Percentiles rank a stretch among this genome's conserved stretches.
Evolutionary conservation across 495 filamentous ascomycete genomes (phyloP).

Genomic region (Neurospora sp.): DNA sequence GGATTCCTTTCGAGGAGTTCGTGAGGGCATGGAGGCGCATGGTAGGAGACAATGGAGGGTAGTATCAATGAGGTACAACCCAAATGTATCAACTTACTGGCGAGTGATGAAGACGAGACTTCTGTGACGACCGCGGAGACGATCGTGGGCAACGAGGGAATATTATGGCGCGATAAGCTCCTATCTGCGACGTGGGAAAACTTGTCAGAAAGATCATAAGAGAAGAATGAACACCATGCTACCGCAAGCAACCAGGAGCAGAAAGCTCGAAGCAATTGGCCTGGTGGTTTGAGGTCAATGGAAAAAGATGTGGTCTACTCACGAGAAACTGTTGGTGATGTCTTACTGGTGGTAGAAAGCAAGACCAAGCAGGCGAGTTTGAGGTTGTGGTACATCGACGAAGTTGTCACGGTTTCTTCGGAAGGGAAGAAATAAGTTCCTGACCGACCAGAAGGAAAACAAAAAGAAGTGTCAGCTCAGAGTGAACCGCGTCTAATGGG

Average conservation of each 20-base stretch:
- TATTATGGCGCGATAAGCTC: not conserved
- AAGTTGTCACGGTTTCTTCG: not conserved
- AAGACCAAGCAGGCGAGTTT: not conserved
- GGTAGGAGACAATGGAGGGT: not conserved
- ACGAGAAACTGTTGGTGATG: not conserved
- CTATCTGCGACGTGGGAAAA: not conserved
- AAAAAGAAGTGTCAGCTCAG: not conserved
- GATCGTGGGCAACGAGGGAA: not conserved
- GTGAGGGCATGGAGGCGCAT: not conserved
- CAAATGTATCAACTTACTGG: not conserved
- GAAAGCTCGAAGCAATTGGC: not conserved
- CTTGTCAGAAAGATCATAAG: not conserved
- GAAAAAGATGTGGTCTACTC: not conserved
- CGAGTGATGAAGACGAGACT: not conserved
- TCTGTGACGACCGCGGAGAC: not conserved
- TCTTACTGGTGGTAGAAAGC: not conserved
- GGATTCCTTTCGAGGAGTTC: too few relatives aligned
- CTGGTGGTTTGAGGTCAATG: not conserved
- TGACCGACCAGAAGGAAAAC: not conserved
- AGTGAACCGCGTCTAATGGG: not conserved
- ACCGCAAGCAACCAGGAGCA: not conserved
- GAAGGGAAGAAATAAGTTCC: not conserved
- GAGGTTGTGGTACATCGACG: not conserved
- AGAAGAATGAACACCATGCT: not conserved
- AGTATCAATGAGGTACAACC: not conserved